Conservation (phyloP, 2,329 filamentous ascomycete species). For the Ascocoryne sarcoides region DNA sequence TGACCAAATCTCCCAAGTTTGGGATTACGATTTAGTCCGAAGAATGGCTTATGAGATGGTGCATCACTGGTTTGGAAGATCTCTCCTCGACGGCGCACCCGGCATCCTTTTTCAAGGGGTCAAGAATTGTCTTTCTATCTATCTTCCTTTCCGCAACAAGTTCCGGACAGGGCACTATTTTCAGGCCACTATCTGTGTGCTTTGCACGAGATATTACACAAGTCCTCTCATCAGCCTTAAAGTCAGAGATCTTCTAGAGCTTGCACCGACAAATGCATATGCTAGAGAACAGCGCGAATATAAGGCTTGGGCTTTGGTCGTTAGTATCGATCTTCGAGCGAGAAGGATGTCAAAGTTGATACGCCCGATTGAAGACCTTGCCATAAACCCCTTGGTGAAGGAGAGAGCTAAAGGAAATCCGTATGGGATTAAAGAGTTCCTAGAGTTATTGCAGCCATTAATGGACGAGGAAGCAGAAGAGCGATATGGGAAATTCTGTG, state of each 20-base stretch:
- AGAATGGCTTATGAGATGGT: conserved; percentile 17
- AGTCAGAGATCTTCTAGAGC: conserved; percentile 6
- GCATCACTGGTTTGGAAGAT: conserved; percentile 13
- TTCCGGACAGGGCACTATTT: conserved; percentile 19
- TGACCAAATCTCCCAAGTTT: conserved; percentile 10
- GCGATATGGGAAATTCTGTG: conserved; percentile 7
- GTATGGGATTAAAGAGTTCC: conserved; percentile 13
- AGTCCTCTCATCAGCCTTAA: conserved; percentile 13
- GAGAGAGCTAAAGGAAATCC: conserved; percentile 5
- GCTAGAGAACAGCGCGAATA: conserved; percentile 10
- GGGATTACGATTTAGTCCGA: conserved; percentile 20
- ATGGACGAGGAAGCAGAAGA: conserved; percentile 11
- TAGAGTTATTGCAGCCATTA: conserved; percentile 8
- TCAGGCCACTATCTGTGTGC: conserved; percentile 14
- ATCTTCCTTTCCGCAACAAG: conserved; percentile 18
- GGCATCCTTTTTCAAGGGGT: conserved; percentile 20
- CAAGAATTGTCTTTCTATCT: conserved; percentile 15
- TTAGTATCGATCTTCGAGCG: conserved; percentile 8
- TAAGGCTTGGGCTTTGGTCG: conserved; percentile 13
- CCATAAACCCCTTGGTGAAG: conserved; percentile 11
- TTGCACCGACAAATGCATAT: conserved; percentile 4
- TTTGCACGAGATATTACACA: conserved; percentile 20
- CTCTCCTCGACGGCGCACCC: conserved; percentile 2
- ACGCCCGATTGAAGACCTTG: conserved; percentile 15
- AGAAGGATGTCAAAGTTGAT: conserved; percentile 10